Base-by-base conservation (phyloP, 768 basidiomycete genomes). In the Gyrodon lividus region DNA sequence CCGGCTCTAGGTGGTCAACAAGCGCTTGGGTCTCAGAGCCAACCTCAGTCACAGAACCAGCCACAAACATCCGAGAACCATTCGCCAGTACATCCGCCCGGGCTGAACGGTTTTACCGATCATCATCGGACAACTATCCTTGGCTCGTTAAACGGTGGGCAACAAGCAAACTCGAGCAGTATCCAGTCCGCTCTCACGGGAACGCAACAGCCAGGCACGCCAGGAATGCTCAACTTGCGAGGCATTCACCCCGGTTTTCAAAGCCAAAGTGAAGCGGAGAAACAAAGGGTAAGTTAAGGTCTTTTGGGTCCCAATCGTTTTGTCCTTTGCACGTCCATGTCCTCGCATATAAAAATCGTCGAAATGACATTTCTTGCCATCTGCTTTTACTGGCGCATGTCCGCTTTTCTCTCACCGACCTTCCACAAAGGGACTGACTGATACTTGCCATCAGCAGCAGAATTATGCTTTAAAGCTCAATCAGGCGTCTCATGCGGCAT, bases 1-100 rank as follows among this genome's bases (percentile, higher is more conserved):
- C 92, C 92, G 45, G 92, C 92, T 16, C 74, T 94, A 23, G 87
- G 90, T 87, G 77, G 56, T 51, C 74, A 51, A 43, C 66, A 66
- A 35, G 8, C 55, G 3, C 33, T 62, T 3, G 30, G 57, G 17
- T 60, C 67, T 16, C 68, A 67, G 33, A 62, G 45, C 45, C 64
- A 67, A 40, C 65, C 60, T 22, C 64, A 61, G 44, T 61, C 60
- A 26, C 59, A 70, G 54, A 68, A 61, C 48, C 66, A 66, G 35
- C 59, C 63, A 23, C 63, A 66, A n/a, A 61, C 63, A 12, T 50
- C 70, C 10, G 72, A 74, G 20, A 63, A 58, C 2, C 68, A 65
- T 49, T 63, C 65, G 7, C 64, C 59, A 20, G 57, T 73, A 30
- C 87, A 84, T 67, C 87, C 87, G n/a, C 87, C 88, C 23, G 88